phyloP scores from a whole-genome alignment of 768 basidiomycete species.

The Tulasnella sp. region DNA sequence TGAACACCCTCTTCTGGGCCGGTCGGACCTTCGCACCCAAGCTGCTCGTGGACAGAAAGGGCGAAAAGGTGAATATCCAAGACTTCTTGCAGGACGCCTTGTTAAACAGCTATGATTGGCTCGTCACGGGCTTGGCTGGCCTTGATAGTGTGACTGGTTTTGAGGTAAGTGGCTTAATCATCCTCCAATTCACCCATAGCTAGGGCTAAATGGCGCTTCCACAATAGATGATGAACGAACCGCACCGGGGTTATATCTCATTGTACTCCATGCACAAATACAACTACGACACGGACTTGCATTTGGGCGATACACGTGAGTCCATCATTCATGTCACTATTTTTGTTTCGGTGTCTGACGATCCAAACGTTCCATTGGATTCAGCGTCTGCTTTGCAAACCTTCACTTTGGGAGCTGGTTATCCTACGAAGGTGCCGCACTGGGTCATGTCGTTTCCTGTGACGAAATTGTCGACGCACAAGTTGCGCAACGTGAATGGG shows the following conservation, averaged over 20 bases:
- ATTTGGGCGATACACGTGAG: constrained; percentile 68
- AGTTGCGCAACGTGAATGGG: constrained; percentile 48
- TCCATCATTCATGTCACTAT: constrained; percentile 19
- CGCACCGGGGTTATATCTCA: constrained; percentile 85
- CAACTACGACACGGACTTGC: constrained; percentile 92
- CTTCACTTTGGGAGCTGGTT: constrained; percentile 84
- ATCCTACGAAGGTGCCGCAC: constrained; percentile 64
- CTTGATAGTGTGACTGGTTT: constrained; percentile 79
- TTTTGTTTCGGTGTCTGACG: background rate
- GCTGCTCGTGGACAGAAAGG: constrained; percentile 48
- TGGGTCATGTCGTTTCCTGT: constrained; percentile 85
- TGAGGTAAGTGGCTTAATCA: constrained; percentile 46
- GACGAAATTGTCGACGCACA: constrained; percentile 55
- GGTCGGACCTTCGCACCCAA: constrained; percentile 40
- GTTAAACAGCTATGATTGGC: constrained; percentile 59
- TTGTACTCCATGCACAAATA: constrained; percentile 72
- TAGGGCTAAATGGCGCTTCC: background rate
- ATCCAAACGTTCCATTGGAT: background rate
- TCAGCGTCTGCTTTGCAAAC: constrained; percentile 80
- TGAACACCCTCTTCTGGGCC: constrained; percentile 35
- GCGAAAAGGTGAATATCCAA: constrained; percentile 56
- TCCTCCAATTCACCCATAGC: background rate
- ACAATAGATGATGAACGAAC: constrained; percentile 81
- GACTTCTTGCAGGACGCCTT: constrained; percentile 74
- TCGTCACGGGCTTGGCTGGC: constrained; percentile 59